Evolutionary conservation across 306 rosid species (phyloP), one percentile per base, ranked within the genome.

Genomic region (Cicer judaicum): DNA sequence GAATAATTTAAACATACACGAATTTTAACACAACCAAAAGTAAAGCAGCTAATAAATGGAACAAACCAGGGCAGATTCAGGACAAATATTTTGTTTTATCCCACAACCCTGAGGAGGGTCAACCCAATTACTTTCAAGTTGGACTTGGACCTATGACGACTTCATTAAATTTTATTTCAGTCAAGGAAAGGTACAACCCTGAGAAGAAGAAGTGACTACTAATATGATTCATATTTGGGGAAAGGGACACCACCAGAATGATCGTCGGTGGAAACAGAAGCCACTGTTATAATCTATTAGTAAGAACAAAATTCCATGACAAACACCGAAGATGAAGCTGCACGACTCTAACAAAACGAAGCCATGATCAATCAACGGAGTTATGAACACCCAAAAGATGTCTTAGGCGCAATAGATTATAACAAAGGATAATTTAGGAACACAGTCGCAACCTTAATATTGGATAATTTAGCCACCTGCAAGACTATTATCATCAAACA

Each of bases 401-500:
- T 94, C 97, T 34, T 94, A 94, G 82, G 87, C 79, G 18, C 18
- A 16, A 16, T 16, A 16, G 18, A 16, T 16, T 16, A 16, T 16
- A 16, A 16, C 18, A 16, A 16, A 0, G 18, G 18, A 16, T 16
- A 16, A 16, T 16, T 16, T 16, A 94, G 94, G 73, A 94, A 96
- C 74, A 92, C 96, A 2, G 99, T 92, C 66, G 99, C 97, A 86
- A 94, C 99, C 99, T 89, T 92, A 63, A 94, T 94, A 84, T 94
- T 92, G 68, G 99, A 97, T 79, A 92, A 84, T 64, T 87, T 87
- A 72, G 97, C 93, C 80, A 90, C 67, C 86, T 94, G 99, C 89
- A 94, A 86, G 61, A 89, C 90, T 69, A 95, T 94, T 86, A 94
- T 90, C 85, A 94, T 94, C 93, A 94, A 90, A 78, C 99, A 86